phyloP scores from a whole-genome alignment of 108 stramenopile species.

The Cylindrotheca fusiformis region DNA sequence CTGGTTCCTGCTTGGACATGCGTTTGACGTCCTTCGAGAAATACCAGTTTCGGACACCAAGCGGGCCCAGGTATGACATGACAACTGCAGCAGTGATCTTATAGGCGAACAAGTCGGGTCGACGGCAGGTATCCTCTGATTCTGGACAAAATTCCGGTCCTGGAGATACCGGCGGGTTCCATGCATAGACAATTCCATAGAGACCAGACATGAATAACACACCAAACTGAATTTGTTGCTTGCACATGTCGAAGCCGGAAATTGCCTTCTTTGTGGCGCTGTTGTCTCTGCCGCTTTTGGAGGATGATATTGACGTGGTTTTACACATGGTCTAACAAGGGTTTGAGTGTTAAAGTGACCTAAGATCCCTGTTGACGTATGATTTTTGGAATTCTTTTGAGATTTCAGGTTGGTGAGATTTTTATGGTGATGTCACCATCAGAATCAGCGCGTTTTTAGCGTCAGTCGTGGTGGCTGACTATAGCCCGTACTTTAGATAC shows the following conservation, averaged over 20 bases:
- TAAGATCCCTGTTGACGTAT: too few species aligned
- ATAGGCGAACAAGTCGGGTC: conserved; percentile 26
- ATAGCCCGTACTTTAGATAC: too few species aligned
- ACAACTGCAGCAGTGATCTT: conserved; percentile 10
- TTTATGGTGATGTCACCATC: not conserved
- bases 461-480: too few species aligned
- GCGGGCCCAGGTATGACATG: conserved; percentile 19
- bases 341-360: not conserved
- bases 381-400: too few species aligned
- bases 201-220: not conserved
- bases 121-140: not conserved
- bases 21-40: conserved; percentile 5
- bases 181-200: conserved; percentile 1
- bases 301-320: not conserved
- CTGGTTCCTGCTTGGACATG: conserved; percentile 3
- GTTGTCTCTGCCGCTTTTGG: not conserved
- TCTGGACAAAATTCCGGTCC: conserved; percentile 2
- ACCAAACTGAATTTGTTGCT: conserved; percentile 2
- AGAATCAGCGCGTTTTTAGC: too few species aligned
- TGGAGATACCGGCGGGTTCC: not conserved
- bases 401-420: not conserved
- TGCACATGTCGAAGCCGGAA: conserved; percentile 6
- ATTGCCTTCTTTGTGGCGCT: not conserved
- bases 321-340: too few species aligned
- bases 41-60: conserved; percentile 12